Conservation (phyloP, 257 asterid genomes). For the Rhazya stricta region DNA sequence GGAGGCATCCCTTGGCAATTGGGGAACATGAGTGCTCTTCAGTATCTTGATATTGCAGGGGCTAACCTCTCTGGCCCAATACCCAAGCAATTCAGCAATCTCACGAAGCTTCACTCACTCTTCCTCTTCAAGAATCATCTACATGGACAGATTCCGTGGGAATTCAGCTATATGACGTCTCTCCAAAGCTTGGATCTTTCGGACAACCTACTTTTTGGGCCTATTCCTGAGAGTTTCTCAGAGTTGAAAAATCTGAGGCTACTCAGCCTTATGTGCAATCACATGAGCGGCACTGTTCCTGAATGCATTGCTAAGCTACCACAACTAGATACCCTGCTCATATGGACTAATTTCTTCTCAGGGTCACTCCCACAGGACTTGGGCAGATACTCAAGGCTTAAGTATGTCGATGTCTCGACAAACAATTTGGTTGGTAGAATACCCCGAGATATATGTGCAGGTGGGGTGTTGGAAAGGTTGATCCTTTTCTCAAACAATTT, state of each 20-base stretch:
- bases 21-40: conserved; percentile 69
- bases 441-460: conserved; percentile 64
- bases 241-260: conserved; percentile 59
- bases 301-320: conserved; percentile 73
- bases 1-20: conserved; percentile 86
- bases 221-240: conserved; percentile 74
- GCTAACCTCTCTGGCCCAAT: conserved; percentile 80
- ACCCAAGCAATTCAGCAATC: conserved; percentile 57
- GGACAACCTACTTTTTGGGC: conserved; percentile 72
- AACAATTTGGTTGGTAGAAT: conserved; percentile 59
- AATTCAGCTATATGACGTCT: conserved; percentile 46
- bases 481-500: conserved; percentile 82
- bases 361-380: conserved; percentile 71
- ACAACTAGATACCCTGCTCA: conserved; percentile 64
- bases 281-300: conserved; percentile 71
- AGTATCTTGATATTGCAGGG: conserved; percentile 86
- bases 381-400: conserved; percentile 60
- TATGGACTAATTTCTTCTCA: conserved; percentile 83
- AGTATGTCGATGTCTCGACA: conserved; percentile 80
- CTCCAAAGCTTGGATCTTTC: conserved; percentile 97
- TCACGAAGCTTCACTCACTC: conserved; percentile 74
- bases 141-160: conserved; percentile 58
- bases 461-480: conserved; percentile 51
- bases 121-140: conserved; percentile 76
- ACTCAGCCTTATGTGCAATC: conserved; percentile 88